Evolutionary conservation across 2,329 filamentous ascomycete species (phyloP).

Genomic region (Pseudogymnoascus sp.): DNA sequence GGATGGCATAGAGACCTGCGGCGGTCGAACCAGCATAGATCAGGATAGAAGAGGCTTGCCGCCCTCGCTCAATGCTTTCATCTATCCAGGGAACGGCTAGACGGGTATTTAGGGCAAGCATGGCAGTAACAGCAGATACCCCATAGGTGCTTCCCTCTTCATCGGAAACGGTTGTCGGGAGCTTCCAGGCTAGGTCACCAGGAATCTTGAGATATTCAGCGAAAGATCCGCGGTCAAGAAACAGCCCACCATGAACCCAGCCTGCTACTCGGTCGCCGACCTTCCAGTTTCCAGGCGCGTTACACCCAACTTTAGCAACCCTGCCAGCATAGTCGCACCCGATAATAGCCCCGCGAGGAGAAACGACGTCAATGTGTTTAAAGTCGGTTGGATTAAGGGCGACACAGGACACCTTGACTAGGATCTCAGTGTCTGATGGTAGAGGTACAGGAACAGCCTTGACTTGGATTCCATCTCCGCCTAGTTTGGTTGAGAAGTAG

Average conservation of each 20-base stretch:
- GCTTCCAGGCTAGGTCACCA: constrained; percentile 17
- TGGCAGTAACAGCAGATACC: constrained; percentile 26
- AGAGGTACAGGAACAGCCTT: too few species aligned
- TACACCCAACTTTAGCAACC: constrained; percentile 37
- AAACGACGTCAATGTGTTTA: constrained; percentile 23
- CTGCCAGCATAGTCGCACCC: constrained; percentile 42
- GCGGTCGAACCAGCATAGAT: too few species aligned
- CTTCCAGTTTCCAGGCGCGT: constrained; percentile 33
- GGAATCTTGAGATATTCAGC: constrained; percentile 11
- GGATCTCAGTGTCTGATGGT: too few species aligned
- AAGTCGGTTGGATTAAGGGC: constrained; percentile 27
- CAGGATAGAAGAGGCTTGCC: too few species aligned
- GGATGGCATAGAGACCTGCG: too few species aligned
- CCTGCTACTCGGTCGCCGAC: constrained; percentile 41
- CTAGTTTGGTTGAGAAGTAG: constrained; percentile 22
- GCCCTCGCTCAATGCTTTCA: too few species aligned
- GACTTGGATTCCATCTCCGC: too few species aligned
- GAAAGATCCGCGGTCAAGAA: constrained; percentile 11
- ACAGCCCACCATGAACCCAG: constrained; percentile 21
- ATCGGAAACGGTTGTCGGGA: constrained; percentile 19
- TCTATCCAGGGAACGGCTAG: constrained; percentile 18
- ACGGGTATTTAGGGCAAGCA: constrained; percentile 20
- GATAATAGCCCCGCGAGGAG: constrained; percentile 17
- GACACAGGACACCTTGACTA: constrained; percentile 8
- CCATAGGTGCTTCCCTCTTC: constrained; percentile 26